Evolutionary conservation across 441 rosid species (phyloP), one percentile per base, ranked within the genome.

Genomic region (Lepidium campestre): DNA sequence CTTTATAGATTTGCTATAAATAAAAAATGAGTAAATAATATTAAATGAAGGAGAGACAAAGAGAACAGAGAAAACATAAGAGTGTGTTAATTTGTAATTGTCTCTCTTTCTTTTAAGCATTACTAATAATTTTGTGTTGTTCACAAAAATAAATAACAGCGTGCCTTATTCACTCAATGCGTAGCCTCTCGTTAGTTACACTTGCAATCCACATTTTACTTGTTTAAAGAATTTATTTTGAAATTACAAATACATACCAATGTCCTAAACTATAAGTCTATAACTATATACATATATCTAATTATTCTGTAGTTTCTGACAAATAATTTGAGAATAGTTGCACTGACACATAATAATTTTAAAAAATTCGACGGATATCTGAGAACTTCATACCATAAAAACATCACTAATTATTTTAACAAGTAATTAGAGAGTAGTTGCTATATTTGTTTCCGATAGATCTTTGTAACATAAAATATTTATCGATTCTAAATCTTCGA

Each of bases 101-200:
- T 63, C n/a, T 62, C 67, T 14, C 15, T 14, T 5, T 34, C 56
- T 35, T 52, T 23, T 45, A 35, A 22, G 36, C 49, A 50, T 50
- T 52, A 42, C 34, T 29, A 18, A 8, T 18, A 37, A 39, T 18
- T 64, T 64, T 4, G 12, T n/a, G 42, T 18, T 53, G 35, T 5
- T 29, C 34, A 29, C 34, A 29, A 54, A 18, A 54, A 42, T 61
- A 42, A 56, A 55, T 15, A 31, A 54, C 45, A 67, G 57, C 64
- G 39, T 67, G 65, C 23, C 56, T 67, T 25, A 15, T 23, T 6
- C 62, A 35, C 62, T 22, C 44, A 32, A 65, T 42, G 54, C 31
- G 14, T 39, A 15, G 19, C 60, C 41, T 52, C 37, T n/a, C 34
- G 10, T 29, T 29, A 1, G 19, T 53, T 65, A 53, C 32, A 41